A percentile compares a stretch with the other conserved stretches of the same genome.
Conservation (phyloP, 805 yeast genomes). For the Teunomyces funiuensis region DNA sequence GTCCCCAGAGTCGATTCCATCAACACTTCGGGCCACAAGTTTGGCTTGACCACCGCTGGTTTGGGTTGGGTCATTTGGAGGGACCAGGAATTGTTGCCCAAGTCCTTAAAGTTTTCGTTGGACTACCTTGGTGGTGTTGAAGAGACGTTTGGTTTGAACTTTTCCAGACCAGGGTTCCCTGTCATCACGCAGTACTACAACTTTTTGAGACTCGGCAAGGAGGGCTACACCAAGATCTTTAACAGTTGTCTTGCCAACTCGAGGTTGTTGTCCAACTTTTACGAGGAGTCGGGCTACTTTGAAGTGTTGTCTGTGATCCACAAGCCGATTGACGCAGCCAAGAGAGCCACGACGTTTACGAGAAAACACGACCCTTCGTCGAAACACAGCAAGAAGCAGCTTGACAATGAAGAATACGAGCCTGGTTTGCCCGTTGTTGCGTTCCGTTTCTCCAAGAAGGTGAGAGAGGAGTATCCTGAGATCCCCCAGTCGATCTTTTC, state of each 20-base stretch:
- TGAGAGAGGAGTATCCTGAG: constrained; percentile 64
- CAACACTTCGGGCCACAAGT: constrained; percentile 91
- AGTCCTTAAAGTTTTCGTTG: constrained; percentile 70
- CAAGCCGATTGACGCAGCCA: constrained; percentile 42
- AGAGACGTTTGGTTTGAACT: constrained; percentile 82
- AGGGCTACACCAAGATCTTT: constrained; percentile 69
- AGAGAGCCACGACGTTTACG: constrained; percentile 18
- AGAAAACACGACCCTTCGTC: constrained; percentile 13
- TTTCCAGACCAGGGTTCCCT: constrained; percentile 91
- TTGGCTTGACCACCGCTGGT: constrained; percentile 88
- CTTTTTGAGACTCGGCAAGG: constrained; percentile 65
- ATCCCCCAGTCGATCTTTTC: constrained; percentile 81
- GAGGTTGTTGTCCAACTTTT: constrained; percentile 58
- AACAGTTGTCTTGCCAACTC: constrained; percentile 68
- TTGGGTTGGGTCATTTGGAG: constrained; percentile 92
- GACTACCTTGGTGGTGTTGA: constrained; percentile 87
- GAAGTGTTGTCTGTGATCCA: constrained; percentile 79
- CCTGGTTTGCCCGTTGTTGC: constrained; percentile 91
- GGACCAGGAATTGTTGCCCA: constrained; percentile 61
- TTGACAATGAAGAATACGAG: constrained; percentile 48
- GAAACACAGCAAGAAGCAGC: constrained; percentile 5
- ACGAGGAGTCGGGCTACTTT: constrained; percentile 65
- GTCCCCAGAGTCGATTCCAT: constrained; percentile 76
- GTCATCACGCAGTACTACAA: constrained; percentile 86
- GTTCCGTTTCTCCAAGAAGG: constrained; percentile 64